phyloP scores from a whole-genome alignment of 1,284 basidiomycete species.

The Ceratobasidium sp. region DNA sequence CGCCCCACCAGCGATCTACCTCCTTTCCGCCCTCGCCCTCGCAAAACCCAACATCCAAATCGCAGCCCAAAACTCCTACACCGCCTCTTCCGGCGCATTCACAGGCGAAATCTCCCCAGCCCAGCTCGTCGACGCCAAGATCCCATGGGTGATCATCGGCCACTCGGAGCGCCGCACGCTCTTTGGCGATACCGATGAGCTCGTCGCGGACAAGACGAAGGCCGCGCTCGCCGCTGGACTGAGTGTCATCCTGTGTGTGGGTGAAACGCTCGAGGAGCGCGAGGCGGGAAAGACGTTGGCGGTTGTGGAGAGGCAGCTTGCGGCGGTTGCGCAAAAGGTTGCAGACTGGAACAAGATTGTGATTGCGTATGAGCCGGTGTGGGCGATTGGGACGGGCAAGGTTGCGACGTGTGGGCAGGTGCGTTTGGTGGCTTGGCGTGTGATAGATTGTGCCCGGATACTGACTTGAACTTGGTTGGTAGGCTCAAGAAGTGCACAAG shows the following conservation, averaged over 20 bases:
- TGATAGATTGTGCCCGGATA: not conserved
- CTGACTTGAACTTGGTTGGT: conserved; percentile 47
- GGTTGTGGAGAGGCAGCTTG: conserved; percentile 87
- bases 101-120: conserved; percentile 88
- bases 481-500: conserved; percentile 92
- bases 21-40: conserved; percentile 74
- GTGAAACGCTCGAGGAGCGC: conserved; percentile 92
- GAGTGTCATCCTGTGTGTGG: conserved; percentile 95
- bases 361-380: conserved; percentile 96
- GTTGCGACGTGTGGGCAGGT: conserved; percentile 88
- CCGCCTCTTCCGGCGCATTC: conserved; percentile 89
- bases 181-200: conserved; percentile 88
- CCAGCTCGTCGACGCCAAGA: conserved; percentile 86
- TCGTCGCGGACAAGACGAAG: conserved; percentile 90
- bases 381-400: conserved; percentile 99
- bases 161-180: conserved; percentile 97
- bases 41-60: conserved; percentile 72
- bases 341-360: conserved; percentile 93
- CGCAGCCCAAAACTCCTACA: conserved; percentile 93
- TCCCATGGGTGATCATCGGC: conserved; percentile 95
- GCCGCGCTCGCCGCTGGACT: conserved; percentile 82
- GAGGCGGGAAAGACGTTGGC: conserved; percentile 83
- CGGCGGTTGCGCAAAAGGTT: conserved; percentile 78
- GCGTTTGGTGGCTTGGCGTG: not conserved
- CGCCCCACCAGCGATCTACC: conserved; percentile 90